Evolutionary conservation across 139 green algal species (phyloP), one percentile per base, ranked within the genome.

Genomic region (Closterium sp.): DNA sequence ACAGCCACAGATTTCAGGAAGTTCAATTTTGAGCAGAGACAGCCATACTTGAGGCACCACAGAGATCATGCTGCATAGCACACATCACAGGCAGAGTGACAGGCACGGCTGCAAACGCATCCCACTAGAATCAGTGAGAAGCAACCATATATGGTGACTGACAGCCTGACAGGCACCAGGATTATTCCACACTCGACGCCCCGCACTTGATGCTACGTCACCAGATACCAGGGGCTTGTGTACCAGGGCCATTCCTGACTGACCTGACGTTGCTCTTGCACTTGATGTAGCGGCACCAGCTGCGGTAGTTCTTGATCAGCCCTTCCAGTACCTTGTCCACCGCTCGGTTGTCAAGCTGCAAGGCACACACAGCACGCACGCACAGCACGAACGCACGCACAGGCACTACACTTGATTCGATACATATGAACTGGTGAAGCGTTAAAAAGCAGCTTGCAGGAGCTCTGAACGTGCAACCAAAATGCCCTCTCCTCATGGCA

Each of bases 251-350:
- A 55, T 19, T 31, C 2, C 33, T 31, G 55, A 30, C 85, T 88
- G 0, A 88, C 85, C 2, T 36, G 31, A 88, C 25, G 34, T 88
- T 88, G 33, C 25, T 38, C 85, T 88, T 88, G 30, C 28, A 32
- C 32, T 34, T n/a, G 25, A 91, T 33, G 36, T 87, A 91, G 23
- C 31, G n/a, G 33, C 88, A 91, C 88, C 88, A 91, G 30, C 33
- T 34, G 23, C 32, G 87, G 88, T 91, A 91, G 33, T 91, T 91
- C 34, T 91, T 86, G 23, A 91, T 30, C 30, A 86, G 19, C 88
- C 87, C 87, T 23, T 32, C 88, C 32, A 69, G 28, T 86, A 91
- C 33, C 85, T 88, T n/a, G 3, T 55, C 34, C 23, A 88, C 85
- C 55, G 85, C 85, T 43, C 85, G 85, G 85, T 36, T 55, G 34